Base-by-base conservation (phyloP, 2,329 filamentous ascomycete species). In the Dendrostoma leiphaemia region DNA sequence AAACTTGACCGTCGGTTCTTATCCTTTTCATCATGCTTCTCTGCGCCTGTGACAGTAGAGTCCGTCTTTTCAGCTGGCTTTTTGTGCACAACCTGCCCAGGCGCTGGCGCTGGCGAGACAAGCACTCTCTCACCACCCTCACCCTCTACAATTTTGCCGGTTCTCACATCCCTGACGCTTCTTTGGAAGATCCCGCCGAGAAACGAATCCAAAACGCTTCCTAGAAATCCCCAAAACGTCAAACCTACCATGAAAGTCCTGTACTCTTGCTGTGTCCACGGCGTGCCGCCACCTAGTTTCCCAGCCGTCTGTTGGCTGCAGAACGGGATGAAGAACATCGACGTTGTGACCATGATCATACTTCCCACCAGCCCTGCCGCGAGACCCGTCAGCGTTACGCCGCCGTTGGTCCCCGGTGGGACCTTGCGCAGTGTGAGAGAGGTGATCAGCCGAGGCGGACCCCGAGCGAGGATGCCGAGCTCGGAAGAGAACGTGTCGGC, bases 401-500 rank as follows among this genome's bases (percentile, higher is more conserved):
- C 94, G 29, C 94, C 94, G 67, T 99, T 99, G 38, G 94, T 97
- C 47, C 94, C 94, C 1, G 83, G 87, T 0, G 94, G 92, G 0
- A 97, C 94, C 60, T 83, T 81, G 56, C 89, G 86, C 64, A 94
- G 79, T 4, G 74, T 84, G 15, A 81, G 84, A 13, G 89, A 92
- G 4, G 91, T 97, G 67, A 99, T 93, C 34, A 99, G 82, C 32
- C 92, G 85, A 8, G 94, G 94, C 41, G 83, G 75, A 23, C 80
- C 80, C 56, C 79, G 83, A 6, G 92, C 88, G 12, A 99, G 78
- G 53, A 99, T 99, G 13, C 94, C 94, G 19, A 99, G 84, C 74
- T 99, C 94, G 10, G 91, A 96, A 54, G 89, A 92, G 69, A 97
- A 94, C 0, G 94, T 99, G 69, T 99, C 94, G 47, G 93, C 90